Percentiles rank a stretch among this genome's conserved stretches.
Evolutionary conservation across 2,329 filamentous ascomycete species (phyloP).

Genomic region (Cercospora berteroae): DNA sequence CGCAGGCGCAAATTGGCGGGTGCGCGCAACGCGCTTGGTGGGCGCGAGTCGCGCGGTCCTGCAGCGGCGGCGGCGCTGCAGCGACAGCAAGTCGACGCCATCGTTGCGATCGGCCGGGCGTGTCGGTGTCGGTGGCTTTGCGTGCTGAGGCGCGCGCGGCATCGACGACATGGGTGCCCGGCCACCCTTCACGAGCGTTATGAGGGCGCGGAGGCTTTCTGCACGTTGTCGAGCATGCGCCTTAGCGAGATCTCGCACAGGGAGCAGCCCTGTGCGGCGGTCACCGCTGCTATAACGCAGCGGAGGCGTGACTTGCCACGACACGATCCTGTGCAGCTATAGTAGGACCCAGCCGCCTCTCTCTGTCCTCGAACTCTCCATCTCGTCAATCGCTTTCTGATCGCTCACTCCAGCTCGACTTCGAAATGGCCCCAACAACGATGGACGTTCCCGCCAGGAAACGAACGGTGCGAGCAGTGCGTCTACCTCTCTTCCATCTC

Average conservation of each 20-base stretch:
- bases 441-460: slow-evolving; percentile 14
- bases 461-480: slow-evolving; percentile 19
- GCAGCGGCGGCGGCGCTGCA: neutral
- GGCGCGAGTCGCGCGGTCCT: neutral
- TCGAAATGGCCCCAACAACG: slow-evolving; percentile 9
- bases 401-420: neutral
- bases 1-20: neutral
- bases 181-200: neutral
- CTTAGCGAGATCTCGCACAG: slow-evolving; percentile 1
- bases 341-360: slow-evolving; percentile 8
- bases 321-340: neutral
- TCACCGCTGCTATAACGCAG: slow-evolving; percentile 11
- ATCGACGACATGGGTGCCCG: slow-evolving; percentile 1
- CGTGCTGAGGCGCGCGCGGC: neutral
- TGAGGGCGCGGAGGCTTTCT: neutral
- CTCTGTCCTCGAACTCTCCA: neutral
- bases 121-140: neutral
- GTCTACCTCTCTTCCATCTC: neutral
- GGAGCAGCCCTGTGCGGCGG: slow-evolving; percentile 7
- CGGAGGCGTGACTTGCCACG: slow-evolving; percentile 7
- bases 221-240: slow-evolving; percentile 9
- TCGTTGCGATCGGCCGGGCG: neutral
- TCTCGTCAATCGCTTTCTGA: neutral
- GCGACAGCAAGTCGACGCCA: neutral
- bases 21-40: neutral